Conservation (phyloP, 768 basidiomycete genomes). For the Fibroporia radiculosa region DNA sequence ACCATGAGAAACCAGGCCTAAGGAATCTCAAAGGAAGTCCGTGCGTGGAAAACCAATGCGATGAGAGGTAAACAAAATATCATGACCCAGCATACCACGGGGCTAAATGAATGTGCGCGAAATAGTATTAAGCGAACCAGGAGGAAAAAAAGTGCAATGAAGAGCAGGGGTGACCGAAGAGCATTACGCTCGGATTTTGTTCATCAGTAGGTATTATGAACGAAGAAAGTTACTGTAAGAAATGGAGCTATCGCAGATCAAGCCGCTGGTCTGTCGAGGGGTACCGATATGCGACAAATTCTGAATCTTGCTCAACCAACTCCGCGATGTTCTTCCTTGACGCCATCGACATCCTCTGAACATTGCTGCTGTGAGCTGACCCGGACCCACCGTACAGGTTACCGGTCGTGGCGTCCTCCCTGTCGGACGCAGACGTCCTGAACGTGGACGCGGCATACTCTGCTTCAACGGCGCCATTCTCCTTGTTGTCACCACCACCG, state of each 20-base stretch:
- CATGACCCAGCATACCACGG: not conserved
- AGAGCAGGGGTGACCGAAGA: too few species aligned
- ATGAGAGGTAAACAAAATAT: not conserved
- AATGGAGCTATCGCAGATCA: conserved; percentile 44
- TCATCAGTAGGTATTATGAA: too few species aligned
- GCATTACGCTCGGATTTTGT: too few species aligned
- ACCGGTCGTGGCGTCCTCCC: conserved; percentile 33
- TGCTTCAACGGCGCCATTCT: not conserved
- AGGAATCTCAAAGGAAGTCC: conserved; percentile 5
- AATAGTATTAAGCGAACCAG: conserved; percentile 1
- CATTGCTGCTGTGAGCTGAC: conserved; percentile 40
- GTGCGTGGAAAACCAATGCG: conserved; percentile 1
- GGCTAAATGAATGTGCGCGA: conserved; percentile 1
- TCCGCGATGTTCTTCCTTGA: conserved; percentile 70
- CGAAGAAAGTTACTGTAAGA: too few species aligned
- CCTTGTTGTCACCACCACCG: conserved; percentile 10
- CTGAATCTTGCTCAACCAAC: conserved; percentile 76
- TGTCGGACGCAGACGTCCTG: conserved; percentile 24
- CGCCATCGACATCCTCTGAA: conserved; percentile 51
- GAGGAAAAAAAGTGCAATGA: not conserved
- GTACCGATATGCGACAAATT: conserved; percentile 84
- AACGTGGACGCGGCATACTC: conserved; percentile 16
- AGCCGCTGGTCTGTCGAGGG: conserved; percentile 69
- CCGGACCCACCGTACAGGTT: conserved; percentile 29
- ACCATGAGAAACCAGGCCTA: not conserved